phyloP scores from a whole-genome alignment of 2,329 filamentous ascomycete genomes.

The Hypoxylon sp. region DNA sequence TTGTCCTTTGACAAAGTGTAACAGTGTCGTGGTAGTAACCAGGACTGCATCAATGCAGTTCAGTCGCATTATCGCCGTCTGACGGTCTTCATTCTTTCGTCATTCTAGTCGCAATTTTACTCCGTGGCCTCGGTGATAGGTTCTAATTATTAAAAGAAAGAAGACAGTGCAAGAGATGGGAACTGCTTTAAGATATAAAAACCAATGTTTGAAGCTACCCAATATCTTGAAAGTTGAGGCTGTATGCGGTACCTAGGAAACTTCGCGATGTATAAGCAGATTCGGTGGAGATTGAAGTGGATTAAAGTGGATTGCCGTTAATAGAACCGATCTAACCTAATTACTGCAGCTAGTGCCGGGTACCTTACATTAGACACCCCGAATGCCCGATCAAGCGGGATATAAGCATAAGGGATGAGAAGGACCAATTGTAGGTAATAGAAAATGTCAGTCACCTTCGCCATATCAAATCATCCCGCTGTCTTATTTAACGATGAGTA shows the following conservation, averaged over 20 bases:
- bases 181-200: background rate
- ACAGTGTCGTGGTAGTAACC: slow-evolving; percentile 31
- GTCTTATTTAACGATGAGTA: background rate
- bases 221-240: slow-evolving; percentile 5
- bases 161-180: background rate
- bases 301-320: background rate
- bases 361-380: slow-evolving; percentile 41
- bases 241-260: background rate
- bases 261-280: slow-evolving; percentile 4
- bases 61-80: slow-evolving; percentile 39
- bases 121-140: slow-evolving; percentile 8
- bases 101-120: slow-evolving; percentile 33
- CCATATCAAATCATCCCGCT: background rate
- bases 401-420: slow-evolving; percentile 7
- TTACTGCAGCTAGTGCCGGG: slow-evolving; percentile 30
- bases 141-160: background rate
- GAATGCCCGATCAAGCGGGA: background rate
- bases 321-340: slow-evolving; percentile 3
- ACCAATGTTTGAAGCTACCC: background rate
- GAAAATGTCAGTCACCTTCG: background rate
- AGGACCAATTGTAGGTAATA: background rate
- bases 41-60: slow-evolving; percentile 34
- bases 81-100: slow-evolving; percentile 39
- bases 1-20: slow-evolving; percentile 50
- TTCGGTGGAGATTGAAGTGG: slow-evolving; percentile 18